These are phyloP conservation scores for Fagus sylvatica DNA, from an alignment of 306 rosid genomes.

Conservation along the genomic window DNA sequence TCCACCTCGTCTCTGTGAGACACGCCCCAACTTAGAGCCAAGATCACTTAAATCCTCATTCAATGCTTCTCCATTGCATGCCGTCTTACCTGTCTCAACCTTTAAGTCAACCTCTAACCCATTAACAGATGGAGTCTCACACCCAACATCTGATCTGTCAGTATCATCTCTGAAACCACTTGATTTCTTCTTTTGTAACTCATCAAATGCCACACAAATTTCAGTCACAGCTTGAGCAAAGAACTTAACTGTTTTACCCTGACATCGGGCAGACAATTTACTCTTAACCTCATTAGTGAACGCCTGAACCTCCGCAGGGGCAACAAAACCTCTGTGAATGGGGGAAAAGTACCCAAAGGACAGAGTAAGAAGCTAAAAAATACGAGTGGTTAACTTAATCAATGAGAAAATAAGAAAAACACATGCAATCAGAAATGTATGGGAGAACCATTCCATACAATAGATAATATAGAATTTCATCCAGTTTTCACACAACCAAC, in stretches of 20 bases:
- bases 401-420: constrained; percentile 13
- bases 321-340: constrained; percentile 87
- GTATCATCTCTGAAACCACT: constrained; percentile 60
- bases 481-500: neutral
- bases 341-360: constrained; percentile 23
- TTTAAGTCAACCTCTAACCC: constrained; percentile 47
- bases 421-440: constrained; percentile 15
- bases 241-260: constrained; percentile 61
- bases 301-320: constrained; percentile 84
- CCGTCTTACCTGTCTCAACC: constrained; percentile 43
- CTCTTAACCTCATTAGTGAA: constrained; percentile 72
- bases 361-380: constrained; percentile 24
- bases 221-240: constrained; percentile 92
- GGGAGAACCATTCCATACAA: neutral
- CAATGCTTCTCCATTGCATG: constrained; percentile 38
- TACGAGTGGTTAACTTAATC: constrained; percentile 15
- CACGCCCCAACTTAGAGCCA: constrained; percentile 59
- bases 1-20: constrained; percentile 53
- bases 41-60: constrained; percentile 36
- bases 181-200: constrained; percentile 54
- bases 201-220: constrained; percentile 84
- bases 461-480: neutral
- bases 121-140: constrained; percentile 63
- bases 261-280: constrained; percentile 71
- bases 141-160: constrained; percentile 59